Evolutionary conservation across 1,284 basidiomycete species (phyloP).

Genomic region (Malassezia psittaci): DNA sequence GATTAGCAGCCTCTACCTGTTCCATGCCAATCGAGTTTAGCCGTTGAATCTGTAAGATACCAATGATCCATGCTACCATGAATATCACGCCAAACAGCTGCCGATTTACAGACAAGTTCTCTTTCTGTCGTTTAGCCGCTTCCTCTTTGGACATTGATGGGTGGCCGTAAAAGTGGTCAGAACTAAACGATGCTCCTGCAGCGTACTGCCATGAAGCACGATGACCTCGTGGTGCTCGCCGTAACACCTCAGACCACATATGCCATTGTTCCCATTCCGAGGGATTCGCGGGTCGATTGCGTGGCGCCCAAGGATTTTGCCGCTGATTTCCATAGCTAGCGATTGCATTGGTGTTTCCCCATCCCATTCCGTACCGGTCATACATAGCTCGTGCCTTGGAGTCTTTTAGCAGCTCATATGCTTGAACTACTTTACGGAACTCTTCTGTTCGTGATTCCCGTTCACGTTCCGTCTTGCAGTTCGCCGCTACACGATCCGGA

Average conservation of each 20-base stretch:
- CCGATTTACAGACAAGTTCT: constrained; percentile 7
- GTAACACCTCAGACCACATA: constrained; percentile 15
- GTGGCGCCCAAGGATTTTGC: background rate
- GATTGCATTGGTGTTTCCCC: background rate
- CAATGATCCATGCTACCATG: constrained; percentile 3
- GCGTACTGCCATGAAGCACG: constrained; percentile 5
- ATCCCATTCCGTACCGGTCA: constrained; percentile 11
- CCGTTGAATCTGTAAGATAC: constrained; percentile 5
- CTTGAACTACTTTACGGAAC: constrained; percentile 10
- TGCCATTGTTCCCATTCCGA: constrained; percentile 15
- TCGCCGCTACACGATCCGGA: background rate
- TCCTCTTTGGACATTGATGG: background rate
- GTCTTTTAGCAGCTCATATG: constrained; percentile 14
- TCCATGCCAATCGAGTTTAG: background rate
- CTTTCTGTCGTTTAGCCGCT: background rate
- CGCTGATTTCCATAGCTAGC: too few species aligned
- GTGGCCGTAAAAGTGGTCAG: constrained; percentile 6
- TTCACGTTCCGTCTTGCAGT: background rate
- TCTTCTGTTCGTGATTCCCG: constrained; percentile 4
- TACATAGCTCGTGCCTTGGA: constrained; percentile 1
- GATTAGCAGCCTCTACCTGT: background rate
- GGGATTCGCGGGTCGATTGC: background rate
- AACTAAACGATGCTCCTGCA: background rate
- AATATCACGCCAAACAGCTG: constrained; percentile 4
- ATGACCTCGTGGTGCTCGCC: background rate